Base-by-base conservation (phyloP, 805 yeast species). In the Lipomyces yamadae region DNA sequence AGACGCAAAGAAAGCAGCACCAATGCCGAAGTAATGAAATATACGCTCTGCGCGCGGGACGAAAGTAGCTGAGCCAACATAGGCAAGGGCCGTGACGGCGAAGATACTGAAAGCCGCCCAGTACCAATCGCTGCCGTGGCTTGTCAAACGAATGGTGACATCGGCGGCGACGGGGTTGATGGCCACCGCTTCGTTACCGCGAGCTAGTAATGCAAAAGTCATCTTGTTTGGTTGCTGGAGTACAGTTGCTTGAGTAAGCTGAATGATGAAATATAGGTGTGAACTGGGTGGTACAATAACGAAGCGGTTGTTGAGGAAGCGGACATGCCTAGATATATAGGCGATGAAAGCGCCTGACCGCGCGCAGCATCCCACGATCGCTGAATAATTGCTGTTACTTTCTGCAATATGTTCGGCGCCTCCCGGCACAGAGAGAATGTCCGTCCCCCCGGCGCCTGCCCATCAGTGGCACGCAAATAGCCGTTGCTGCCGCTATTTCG, bases 51-150 rank as follows among this genome's bases (percentile, higher is more conserved):
- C 70, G 15, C 76, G 72, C 30, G 78, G 78, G n/a, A 63, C 65
- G 37, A 54, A 56, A 56, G 61, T 78, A 71, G 76, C 76, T 32
- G 77, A 63, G 39, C 72, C 71, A 58, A 74, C 70, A 68, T 72
- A 68, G 11, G 73, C 61, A 13, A 81, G 35, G 6, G 85, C 74
- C n/a, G 81, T 73, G 0, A 81, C 55, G 30, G 80, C 79, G 69
- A 85, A 82, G 50, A 85, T 63, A 2, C 84, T 75, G 73, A 87
- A 86, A n/a, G 79, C 88, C 0, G 91, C 83, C 90, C 90, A 87
- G 70, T 84, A 80, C 90, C 89, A 87, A 75, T 84, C 85, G 7
- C 89, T 85, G 75, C 91, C 90, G 72, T 83, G 86, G n/a, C 72
- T 68, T 13, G 89, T 86, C 56, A 87, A 66, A 64, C 50, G 61